Conservation (phyloP, 2,329 filamentous ascomycete species). For the Fusarium sp. region DNA sequence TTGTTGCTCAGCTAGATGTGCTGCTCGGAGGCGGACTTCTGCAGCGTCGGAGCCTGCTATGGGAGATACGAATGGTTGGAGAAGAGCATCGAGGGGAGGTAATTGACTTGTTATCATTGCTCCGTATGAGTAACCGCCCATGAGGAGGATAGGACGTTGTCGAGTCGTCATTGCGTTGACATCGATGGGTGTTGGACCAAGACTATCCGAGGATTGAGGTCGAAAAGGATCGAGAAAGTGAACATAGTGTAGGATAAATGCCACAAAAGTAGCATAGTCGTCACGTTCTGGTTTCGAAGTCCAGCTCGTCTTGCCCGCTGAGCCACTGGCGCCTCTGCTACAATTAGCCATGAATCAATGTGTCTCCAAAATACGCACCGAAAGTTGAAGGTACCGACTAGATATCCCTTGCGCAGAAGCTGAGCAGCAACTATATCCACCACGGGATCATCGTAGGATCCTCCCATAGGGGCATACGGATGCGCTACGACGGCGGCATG, state of each 20-base stretch:
- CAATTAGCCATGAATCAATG: constrained; percentile 13
- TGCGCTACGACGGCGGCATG: constrained; percentile 80
- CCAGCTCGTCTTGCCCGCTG: constrained; percentile 87
- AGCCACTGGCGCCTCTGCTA: constrained; percentile 78
- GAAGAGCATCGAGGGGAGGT: constrained; percentile 70
- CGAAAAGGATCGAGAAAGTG: constrained; percentile 64
- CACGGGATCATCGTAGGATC: constrained; percentile 84
- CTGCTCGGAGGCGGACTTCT: constrained; percentile 78
- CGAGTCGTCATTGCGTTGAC: background rate
- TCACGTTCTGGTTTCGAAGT: constrained; percentile 81
- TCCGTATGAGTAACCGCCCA: constrained; percentile 92
- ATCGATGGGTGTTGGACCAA: constrained; percentile 2
- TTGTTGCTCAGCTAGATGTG: constrained; percentile 74
- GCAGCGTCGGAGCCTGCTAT: constrained; percentile 67
- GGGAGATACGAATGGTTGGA: constrained; percentile 68
- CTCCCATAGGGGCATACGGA: constrained; percentile 90
- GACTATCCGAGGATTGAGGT: constrained; percentile 12
- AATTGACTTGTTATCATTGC: constrained; percentile 82
- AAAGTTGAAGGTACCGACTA: constrained; percentile 94
- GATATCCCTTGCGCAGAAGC: constrained; percentile 75
- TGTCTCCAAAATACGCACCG: constrained; percentile 64
- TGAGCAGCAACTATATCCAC: constrained; percentile 74
- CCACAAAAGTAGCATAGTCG: constrained; percentile 87
- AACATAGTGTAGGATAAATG: constrained; percentile 81
- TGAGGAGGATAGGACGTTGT: constrained; percentile 59